Conservation (phyloP, 345 rosid species). For the Corymbia maculata region DNA sequence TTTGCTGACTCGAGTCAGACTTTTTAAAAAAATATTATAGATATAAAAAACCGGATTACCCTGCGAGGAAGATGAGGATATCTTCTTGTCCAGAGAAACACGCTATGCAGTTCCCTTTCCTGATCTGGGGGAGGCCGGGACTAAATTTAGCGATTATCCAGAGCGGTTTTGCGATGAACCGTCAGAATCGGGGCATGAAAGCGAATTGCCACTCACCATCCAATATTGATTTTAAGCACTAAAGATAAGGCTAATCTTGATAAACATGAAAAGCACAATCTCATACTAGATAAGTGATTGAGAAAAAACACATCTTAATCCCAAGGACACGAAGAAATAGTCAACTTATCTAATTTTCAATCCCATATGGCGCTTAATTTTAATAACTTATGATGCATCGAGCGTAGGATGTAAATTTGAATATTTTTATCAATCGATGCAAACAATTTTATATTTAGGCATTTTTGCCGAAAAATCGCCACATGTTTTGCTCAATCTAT, state of each 20-base stretch:
- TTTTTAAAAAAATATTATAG: not conserved
- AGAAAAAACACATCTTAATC: not conserved
- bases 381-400: fast-evolving
- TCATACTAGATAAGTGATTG: not conserved
- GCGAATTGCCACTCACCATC: not conserved
- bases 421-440: not conserved
- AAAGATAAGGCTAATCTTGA: not conserved
- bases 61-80: not conserved
- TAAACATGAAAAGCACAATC: not conserved
- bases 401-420: fast-evolving
- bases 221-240: not conserved
- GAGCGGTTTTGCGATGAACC: not conserved
- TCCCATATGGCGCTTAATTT: not conserved
- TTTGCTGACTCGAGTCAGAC: not conserved
- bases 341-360: not conserved
- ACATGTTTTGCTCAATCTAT: not conserved
- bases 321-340: not conserved
- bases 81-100: not conserved
- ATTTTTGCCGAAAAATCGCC: too few relatives aligned
- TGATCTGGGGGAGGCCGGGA: not conserved
- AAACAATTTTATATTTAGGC: not conserved
- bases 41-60: not conserved
- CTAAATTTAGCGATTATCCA: not conserved
- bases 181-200: not conserved
- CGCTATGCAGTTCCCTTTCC: not conserved